Conservation (phyloP, 2,329 filamentous ascomycete species). For the Neospermospora avenae region DNA sequence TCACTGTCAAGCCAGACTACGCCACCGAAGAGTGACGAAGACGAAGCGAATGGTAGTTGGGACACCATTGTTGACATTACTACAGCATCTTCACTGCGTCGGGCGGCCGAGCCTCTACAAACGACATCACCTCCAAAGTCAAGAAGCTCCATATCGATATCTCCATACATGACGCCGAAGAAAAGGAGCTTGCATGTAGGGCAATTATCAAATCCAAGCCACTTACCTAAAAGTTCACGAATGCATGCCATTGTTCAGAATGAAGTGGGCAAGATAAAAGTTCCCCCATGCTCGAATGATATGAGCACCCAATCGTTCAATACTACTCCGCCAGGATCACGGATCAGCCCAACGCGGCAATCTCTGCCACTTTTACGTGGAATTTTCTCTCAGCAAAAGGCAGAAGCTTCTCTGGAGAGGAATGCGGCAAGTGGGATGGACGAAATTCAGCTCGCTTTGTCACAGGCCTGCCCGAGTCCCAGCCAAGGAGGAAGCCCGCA, state of each 20-base stretch:
- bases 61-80: background rate
- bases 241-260: background rate
- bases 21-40: constrained; percentile 1
- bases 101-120: background rate
- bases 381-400: background rate
- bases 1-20: background rate
- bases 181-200: too few species aligned
- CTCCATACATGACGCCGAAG: background rate
- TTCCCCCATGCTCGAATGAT: constrained; percentile 11
- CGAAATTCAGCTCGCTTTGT: constrained; percentile 7
- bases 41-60: background rate
- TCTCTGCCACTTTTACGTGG: background rate
- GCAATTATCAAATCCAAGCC: background rate
- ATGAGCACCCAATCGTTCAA: constrained; percentile 26
- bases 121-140: background rate
- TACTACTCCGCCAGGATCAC: constrained; percentile 21
- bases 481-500: background rate
- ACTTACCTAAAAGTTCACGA: background rate
- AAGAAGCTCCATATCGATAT: background rate
- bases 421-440: background rate
- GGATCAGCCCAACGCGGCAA: background rate
- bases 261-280: background rate
- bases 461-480: constrained; percentile 3
- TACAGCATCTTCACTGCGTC: background rate
- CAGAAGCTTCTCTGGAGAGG: background rate